Evolutionary conservation across 495 filamentous ascomycete genomes (phyloP), one percentile per base, ranked within the genome.

Genomic region (Talaromyces borbonicus): DNA sequence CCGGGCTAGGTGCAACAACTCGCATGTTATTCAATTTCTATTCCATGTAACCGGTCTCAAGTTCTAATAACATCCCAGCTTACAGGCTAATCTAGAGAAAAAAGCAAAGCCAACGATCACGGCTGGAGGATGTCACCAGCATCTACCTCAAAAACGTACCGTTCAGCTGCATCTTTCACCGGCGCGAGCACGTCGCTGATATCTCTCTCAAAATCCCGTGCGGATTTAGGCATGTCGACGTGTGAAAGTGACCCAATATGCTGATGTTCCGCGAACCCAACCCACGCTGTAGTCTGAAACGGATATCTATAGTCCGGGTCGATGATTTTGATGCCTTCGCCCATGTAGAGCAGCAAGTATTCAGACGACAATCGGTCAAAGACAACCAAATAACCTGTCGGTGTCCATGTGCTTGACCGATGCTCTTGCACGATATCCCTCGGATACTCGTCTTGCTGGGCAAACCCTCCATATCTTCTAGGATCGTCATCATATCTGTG

Each of bases 341-440:
- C 58, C 25, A 62, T 54, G 47, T 52, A 64, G 4, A 70, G 36
- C 12, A 52, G 48, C 30, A 64, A 23, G 27, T 66, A 56, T 18
- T 57, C 53, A 16, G 56, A 57, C 30, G 38, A 49, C 44, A 51
- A 52, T 36, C 67, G 63, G 32, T 71, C 65, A 58, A 62, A 68
- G 9, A 58, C 55, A 40, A 68, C 56, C 11, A 68, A 55, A 41
- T 71, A 57, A 1, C 63, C 67, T 0, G 65, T 61, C 37, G 53
- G 35, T 20, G 57, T 41, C 60, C 65, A 68, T 15, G 44, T 11
- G 31, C 7, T 8, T 14, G 29, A 4, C 24, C 8, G 6, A 20
- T 19, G 1, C n/a, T 31, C 6, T 8, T 19, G 25, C n/a, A 16
- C 1, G 22, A 2, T 8, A 8, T 22, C 18, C 16, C 19, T 11